phyloP scores from a whole-genome alignment of 208 protist species.

The Blastocrithidia nonstop region DNA sequence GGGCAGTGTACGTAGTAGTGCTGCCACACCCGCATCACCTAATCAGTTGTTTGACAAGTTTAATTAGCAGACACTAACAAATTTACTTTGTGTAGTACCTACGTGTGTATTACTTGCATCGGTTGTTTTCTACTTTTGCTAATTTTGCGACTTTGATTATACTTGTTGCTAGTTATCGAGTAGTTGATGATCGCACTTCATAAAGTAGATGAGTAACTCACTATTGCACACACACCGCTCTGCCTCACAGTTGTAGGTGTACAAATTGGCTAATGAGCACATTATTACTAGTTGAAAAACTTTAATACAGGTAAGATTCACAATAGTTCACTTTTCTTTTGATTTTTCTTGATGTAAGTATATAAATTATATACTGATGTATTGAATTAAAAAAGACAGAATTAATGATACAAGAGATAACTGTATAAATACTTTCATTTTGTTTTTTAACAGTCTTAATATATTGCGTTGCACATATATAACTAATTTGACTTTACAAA shows the following conservation, averaged over 20 bases:
- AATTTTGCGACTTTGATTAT: no score
- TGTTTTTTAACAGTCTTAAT: no score
- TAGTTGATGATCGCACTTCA: conserved; percentile 22
- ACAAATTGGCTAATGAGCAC: conserved; percentile 44
- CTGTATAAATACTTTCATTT: no score
- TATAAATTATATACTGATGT: background rate
- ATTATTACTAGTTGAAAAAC: conserved; percentile 5
- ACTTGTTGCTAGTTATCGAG: no score
- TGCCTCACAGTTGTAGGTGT: conserved; percentile 43
- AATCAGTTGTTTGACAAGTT: conserved; percentile 35
- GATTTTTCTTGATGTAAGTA: background rate
- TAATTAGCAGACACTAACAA: no score
- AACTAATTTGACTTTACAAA: background rate
- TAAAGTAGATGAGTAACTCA: conserved; percentile 31
- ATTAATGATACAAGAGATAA: background rate
- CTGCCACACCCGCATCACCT: conserved; percentile 48
- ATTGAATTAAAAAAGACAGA: background rate
- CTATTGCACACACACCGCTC: conserved; percentile 43
- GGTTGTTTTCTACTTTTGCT: no score
- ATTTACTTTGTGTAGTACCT: no score
- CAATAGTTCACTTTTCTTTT: background rate
- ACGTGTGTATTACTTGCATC: no score
- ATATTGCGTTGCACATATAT: background rate
- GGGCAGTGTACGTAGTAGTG: conserved; percentile 36
- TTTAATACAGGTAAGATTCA: no score